Conservation (phyloP, 2,329 filamentous ascomycete species). For the Emergomyces orientalis region DNA sequence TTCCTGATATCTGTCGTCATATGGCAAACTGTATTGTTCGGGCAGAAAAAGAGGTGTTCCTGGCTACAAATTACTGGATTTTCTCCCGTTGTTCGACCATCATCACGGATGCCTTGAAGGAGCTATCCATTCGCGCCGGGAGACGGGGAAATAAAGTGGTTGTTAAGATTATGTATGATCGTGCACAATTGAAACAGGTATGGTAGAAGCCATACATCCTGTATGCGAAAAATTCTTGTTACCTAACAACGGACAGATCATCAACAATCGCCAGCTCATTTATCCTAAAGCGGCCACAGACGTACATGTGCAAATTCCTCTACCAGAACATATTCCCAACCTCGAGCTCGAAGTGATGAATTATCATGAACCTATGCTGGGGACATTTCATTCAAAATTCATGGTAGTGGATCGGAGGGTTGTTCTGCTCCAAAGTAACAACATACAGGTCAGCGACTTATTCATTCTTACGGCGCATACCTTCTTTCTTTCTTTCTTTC, state of each 20-base stretch:
- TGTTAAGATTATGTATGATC: constrained; percentile 68
- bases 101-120: constrained; percentile 58
- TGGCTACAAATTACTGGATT: constrained; percentile 70
- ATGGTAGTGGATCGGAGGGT: constrained; percentile 65
- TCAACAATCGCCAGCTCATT: constrained; percentile 57
- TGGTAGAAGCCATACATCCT: constrained; percentile 5
- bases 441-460: constrained; percentile 46
- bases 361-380: constrained; percentile 58
- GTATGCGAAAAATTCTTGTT: constrained; percentile 1
- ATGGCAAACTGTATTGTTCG: constrained; percentile 67
- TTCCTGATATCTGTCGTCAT: constrained; percentile 63
- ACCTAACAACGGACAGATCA: constrained; percentile 25
- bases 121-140: constrained; percentile 58
- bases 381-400: constrained; percentile 70
- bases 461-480: not conserved
- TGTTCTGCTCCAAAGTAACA: constrained; percentile 67
- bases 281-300: constrained; percentile 49
- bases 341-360: constrained; percentile 65
- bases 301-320: constrained; percentile 51
- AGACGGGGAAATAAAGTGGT: constrained; percentile 49
- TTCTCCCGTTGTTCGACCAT: constrained; percentile 57
- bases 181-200: constrained; percentile 54
- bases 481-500: not conserved
- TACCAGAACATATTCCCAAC: constrained; percentile 57
- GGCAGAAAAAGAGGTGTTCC: constrained; percentile 61